Evolutionary conservation across 441 rosid genomes (phyloP).

Genomic region (Adansonia madagascariensis): DNA sequence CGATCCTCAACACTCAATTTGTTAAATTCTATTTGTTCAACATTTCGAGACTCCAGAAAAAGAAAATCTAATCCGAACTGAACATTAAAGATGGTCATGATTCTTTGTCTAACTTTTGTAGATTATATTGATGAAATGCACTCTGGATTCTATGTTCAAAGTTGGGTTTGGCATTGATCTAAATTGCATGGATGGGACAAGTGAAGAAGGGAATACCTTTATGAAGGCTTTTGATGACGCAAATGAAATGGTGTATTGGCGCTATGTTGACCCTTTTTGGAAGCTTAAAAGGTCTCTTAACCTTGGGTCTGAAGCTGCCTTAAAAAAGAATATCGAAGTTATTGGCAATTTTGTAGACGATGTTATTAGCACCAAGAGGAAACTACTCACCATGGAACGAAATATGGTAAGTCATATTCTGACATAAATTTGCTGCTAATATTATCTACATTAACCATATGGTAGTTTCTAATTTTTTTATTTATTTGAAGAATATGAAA

Average conservation of each 20-base stretch:
- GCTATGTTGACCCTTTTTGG: slow-evolving; percentile 72
- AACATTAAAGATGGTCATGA: no score
- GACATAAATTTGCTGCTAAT: not conserved
- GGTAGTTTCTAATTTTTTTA: not conserved
- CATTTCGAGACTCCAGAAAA: no score
- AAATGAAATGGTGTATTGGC: slow-evolving; percentile 51
- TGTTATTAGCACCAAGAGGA: slow-evolving; percentile 46
- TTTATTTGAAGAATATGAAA: slow-evolving; percentile 44
- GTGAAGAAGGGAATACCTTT: slow-evolving; percentile 49
- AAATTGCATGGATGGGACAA: slow-evolving; percentile 61
- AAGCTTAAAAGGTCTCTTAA: slow-evolving; percentile 37
- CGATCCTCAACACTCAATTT: not conserved
- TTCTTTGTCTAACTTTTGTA: slow-evolving; percentile 21
- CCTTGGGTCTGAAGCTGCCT: slow-evolving; percentile 39
- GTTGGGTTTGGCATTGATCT: slow-evolving; percentile 82
- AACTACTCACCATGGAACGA: slow-evolving; percentile 33
- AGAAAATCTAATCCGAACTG: no score
- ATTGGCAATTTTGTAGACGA: slow-evolving; percentile 35
- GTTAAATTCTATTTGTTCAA: not conserved
- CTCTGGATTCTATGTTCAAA: slow-evolving; percentile 76
- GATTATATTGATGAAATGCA: slow-evolving; percentile 67
- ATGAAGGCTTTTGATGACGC: slow-evolving; percentile 79
- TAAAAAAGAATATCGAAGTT: slow-evolving; percentile 26
- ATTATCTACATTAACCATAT: no score
- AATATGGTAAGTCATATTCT: slow-evolving; percentile 41